A percentile compares a stretch with the other conserved stretches of the same genome.
Evolutionary conservation across 2,329 filamentous ascomycete genomes (phyloP).

Genomic region (Penicillium thymicola): DNA sequence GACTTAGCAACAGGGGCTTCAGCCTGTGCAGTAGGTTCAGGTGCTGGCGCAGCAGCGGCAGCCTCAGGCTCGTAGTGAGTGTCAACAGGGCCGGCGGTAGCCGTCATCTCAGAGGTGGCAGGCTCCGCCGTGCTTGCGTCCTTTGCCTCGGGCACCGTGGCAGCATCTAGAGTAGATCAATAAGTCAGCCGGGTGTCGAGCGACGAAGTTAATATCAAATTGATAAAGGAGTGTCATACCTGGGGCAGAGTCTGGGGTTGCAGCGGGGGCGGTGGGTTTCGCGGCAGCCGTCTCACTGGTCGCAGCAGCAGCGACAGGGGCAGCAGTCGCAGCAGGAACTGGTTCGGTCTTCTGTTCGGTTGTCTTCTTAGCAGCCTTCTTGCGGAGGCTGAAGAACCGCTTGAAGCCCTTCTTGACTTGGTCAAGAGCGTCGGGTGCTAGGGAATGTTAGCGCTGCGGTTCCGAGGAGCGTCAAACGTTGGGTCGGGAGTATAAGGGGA

Average conservation of each 20-base stretch:
- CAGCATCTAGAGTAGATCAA: background rate
- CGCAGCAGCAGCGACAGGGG: background rate
- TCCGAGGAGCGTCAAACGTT: background rate
- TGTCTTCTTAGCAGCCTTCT: conserved; percentile 6
- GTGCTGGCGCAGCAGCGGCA: background rate
- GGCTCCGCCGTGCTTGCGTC: background rate
- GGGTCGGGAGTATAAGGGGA: background rate
- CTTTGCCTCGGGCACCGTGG: background rate
- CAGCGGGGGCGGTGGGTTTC: background rate
- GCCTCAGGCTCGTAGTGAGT: background rate
- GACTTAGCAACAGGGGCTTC: background rate
- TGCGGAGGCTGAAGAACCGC: conserved; percentile 5
- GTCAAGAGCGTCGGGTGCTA: conserved; percentile 3
- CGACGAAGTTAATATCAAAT: background rate
- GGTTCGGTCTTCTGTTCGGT: background rate
- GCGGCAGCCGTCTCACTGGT: background rate
- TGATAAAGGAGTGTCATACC: background rate
- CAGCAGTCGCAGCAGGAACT: background rate
- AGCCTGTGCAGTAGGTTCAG: background rate
- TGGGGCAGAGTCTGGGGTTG: background rate
- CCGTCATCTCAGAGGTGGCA: background rate
- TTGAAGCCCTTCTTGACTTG: conserved; percentile 11
- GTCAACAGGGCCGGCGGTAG: background rate
- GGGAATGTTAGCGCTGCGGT: background rate
- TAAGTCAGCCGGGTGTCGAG: background rate